Percentiles rank a stretch among this genome's conserved stretches.
These are phyloP conservation scores for Euphorbia pulcherrima DNA, from an alignment of 345 rosid genomes.

Conservation along the genomic window DNA sequence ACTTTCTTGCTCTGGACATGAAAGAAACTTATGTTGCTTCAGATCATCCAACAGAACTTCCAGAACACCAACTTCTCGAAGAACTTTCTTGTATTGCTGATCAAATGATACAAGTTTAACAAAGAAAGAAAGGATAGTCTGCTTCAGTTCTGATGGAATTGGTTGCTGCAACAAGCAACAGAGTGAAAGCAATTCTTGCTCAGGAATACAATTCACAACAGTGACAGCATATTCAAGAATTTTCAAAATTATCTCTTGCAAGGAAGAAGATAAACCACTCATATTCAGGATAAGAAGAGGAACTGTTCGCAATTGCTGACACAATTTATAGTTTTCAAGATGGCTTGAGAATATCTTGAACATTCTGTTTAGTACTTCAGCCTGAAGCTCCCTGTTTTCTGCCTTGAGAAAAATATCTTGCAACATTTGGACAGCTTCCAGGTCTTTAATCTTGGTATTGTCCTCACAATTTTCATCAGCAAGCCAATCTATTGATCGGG, in stretches of 20 bases:
- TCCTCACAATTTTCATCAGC: constrained; percentile 81
- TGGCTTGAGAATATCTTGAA: constrained; percentile 98
- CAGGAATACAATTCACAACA: constrained; percentile 96
- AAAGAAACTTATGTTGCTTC: constrained; percentile 87
- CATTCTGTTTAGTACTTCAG: constrained; percentile 94
- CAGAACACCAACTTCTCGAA: constrained; percentile 95
- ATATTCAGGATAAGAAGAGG: constrained; percentile 94
- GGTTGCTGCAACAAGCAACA: constrained; percentile 98
- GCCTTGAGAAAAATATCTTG: constrained; percentile 97
- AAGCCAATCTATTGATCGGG: constrained; percentile 56
- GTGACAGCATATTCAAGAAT: constrained; percentile 99
- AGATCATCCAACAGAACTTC: constrained; percentile 92
- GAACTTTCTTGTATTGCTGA: constrained; percentile 95
- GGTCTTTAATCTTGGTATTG: constrained; percentile 84
- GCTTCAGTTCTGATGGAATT: constrained; percentile 82
- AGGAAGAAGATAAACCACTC: constrained; percentile 85
- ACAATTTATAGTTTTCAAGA: constrained; percentile 83
- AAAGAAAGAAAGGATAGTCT: constrained; percentile 85
- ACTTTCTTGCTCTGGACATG: constrained; percentile 57
- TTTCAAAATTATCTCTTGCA: constrained; percentile 93
- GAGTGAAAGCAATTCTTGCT: constrained; percentile 94
- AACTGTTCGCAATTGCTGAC: constrained; percentile 90
- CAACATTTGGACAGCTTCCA: constrained; percentile 98
- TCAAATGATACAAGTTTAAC: constrained; percentile 96
- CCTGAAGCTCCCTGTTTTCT: constrained; percentile 71